Evolutionary conservation across 2,329 filamentous ascomycete species (phyloP).

Genomic region (Aspergillus pseudoviridinutans): DNA sequence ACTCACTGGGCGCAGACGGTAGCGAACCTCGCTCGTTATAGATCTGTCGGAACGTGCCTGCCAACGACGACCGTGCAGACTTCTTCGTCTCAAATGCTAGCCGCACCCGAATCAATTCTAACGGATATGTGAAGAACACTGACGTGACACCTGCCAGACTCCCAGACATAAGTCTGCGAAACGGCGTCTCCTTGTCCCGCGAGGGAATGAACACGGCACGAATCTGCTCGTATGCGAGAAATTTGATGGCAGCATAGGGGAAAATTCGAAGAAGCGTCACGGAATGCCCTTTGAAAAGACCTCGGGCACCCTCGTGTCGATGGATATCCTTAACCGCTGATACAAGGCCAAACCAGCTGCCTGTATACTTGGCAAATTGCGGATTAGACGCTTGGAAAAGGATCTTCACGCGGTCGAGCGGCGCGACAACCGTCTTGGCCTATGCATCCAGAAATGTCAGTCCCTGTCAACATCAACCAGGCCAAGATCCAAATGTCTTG

Average conservation of each 20-base stretch:
- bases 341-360: conserved; percentile 81
- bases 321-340: conserved; percentile 83
- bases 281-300: conserved; percentile 89
- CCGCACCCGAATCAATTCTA: conserved; percentile 89
- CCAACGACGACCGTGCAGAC: conserved; percentile 64
- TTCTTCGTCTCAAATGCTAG: conserved; percentile 89
- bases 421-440: conserved; percentile 94
- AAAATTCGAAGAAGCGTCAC: conserved; percentile 93
- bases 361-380: conserved; percentile 87
- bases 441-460: conserved; percentile 35
- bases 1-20: conserved; percentile 29
- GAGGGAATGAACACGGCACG: conserved; percentile 70
- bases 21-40: conserved; percentile 67
- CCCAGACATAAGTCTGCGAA: conserved; percentile 57
- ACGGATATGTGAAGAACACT: conserved; percentile 92
- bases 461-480: conserved; percentile 1
- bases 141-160: conserved; percentile 68
- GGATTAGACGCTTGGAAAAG: conserved; percentile 95
- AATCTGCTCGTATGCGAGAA: conserved; percentile 95
- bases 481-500: background rate
- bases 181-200: conserved; percentile 71
- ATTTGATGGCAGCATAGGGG: conserved; percentile 96
- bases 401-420: conserved; percentile 96
- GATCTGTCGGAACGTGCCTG: conserved; percentile 78
- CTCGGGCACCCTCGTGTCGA: conserved; percentile 64